Conservation (phyloP, 495 filamentous ascomycete species). For the Pseudoneurospora amorphoporcata region DNA sequence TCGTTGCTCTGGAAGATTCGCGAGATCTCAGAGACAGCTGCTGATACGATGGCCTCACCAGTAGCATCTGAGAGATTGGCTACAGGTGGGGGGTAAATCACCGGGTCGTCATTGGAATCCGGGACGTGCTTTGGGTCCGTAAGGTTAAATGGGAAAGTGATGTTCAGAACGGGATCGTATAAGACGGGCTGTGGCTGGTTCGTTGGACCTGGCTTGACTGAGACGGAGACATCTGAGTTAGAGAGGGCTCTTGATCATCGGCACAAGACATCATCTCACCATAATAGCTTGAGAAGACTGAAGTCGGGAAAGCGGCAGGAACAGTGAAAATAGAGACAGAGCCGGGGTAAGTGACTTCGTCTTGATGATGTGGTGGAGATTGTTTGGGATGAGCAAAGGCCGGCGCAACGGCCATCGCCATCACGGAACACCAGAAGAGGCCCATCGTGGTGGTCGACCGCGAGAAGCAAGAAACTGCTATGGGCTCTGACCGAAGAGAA, state of each 20-base stretch:
- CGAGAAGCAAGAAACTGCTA: neutral
- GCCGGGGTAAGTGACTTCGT: conserved; percentile 1
- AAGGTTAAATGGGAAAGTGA: conserved; percentile 46
- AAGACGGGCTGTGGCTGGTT: conserved; percentile 49
- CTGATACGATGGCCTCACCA: conserved; percentile 32
- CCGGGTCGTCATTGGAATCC: conserved; percentile 35
- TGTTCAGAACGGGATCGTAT: conserved; percentile 45
- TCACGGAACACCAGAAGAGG: neutral
- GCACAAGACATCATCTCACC: conserved; percentile 6
- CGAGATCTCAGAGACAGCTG: conserved; percentile 31
- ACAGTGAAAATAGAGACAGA: conserved; percentile 37
- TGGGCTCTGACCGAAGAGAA: neutral
- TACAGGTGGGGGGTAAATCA: conserved; percentile 36
- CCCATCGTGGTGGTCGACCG: neutral
- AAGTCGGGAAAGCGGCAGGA: conserved; percentile 43
- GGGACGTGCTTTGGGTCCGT: conserved; percentile 46
- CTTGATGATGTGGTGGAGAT: neutral
- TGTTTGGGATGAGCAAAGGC: neutral
- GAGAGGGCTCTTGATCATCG: neutral
- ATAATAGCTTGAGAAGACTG: conserved; percentile 42
- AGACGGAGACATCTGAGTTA: neutral
- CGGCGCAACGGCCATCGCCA: neutral
- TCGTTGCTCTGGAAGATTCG: conserved; percentile 32
- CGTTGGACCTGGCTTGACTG: conserved; percentile 39
- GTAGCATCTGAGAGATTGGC: conserved; percentile 30